These are phyloP conservation scores for Excoecaria agallocha DNA, from an alignment of 345 rosid species.

Conservation along the genomic window DNA sequence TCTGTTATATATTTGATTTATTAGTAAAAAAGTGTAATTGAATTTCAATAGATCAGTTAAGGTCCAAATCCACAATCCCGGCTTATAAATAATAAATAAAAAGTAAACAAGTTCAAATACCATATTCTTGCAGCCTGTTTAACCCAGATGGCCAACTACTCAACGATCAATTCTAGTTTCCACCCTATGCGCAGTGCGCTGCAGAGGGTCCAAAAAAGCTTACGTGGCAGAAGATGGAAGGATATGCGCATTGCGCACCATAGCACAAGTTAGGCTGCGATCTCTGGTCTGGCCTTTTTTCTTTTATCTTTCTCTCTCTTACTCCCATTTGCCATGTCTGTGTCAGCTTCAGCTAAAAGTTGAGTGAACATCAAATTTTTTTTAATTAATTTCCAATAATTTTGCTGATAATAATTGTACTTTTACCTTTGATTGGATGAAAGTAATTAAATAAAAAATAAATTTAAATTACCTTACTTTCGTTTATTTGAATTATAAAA, in stretches of 20 bases:
- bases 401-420: conserved; percentile 2
- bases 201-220: too few relatives aligned
- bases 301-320: background rate
- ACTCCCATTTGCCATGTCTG: conserved; percentile 5
- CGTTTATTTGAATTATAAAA: too few relatives aligned
- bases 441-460: too few relatives aligned
- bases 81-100: too few relatives aligned
- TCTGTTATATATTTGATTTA: too few relatives aligned
- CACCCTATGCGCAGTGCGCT: background rate
- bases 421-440: too few relatives aligned
- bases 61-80: too few relatives aligned
- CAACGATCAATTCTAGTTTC: background rate
- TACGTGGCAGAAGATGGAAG: background rate
- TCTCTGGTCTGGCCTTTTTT: background rate
- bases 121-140: background rate
- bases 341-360: conserved; percentile 31
- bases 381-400: background rate
- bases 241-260: background rate
- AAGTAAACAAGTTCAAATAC: background rate
- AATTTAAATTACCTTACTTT: too few relatives aligned
- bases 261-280: background rate
- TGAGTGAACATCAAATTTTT: conserved; percentile 23
- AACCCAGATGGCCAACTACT: background rate
- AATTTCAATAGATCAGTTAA: too few relatives aligned
- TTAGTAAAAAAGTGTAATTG: too few relatives aligned